Percentiles rank a stretch among this genome's conserved stretches.
Conservation (phyloP, 2,329 filamentous ascomycete species). For the Trichoderma brevicompactum region DNA sequence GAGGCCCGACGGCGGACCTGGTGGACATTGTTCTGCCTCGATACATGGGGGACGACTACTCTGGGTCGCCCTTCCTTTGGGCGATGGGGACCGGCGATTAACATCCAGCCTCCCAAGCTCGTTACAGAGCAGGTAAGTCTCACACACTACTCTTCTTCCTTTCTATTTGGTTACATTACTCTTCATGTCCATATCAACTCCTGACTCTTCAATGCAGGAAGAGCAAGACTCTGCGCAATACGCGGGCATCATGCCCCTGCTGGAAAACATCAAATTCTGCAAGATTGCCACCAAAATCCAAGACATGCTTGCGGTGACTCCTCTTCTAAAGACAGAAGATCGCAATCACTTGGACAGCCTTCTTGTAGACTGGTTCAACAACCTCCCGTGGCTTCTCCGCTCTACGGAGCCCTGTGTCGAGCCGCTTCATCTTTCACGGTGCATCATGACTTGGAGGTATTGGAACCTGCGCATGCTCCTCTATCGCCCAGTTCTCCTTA, state of each 20-base stretch:
- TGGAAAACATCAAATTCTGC: slow-evolving; percentile 79
- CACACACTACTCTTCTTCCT: neutral
- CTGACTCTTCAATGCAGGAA: slow-evolving; percentile 27
- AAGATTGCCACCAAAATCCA: slow-evolving; percentile 79
- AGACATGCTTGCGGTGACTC: slow-evolving; percentile 71
- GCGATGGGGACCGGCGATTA: slow-evolving; percentile 69
- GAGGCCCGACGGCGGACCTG: slow-evolving; percentile 54
- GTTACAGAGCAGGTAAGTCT: slow-evolving; percentile 46
- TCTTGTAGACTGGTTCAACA: slow-evolving; percentile 73
- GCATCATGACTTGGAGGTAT: slow-evolving; percentile 82
- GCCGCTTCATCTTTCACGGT: slow-evolving; percentile 69
- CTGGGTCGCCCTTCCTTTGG: slow-evolving; percentile 72
- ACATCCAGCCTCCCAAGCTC: slow-evolving; percentile 64
- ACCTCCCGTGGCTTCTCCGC: slow-evolving; percentile 67
- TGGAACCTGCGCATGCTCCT: slow-evolving; percentile 78
- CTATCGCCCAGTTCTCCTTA: slow-evolving; percentile 73
- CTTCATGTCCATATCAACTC: neutral
- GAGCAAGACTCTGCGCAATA: slow-evolving; percentile 59
- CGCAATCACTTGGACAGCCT: slow-evolving; percentile 69
- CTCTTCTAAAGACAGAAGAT: slow-evolving; percentile 68
- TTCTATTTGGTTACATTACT: neutral
- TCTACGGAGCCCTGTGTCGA: slow-evolving; percentile 71
- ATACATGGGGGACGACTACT: slow-evolving; percentile 74
- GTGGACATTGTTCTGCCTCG: slow-evolving; percentile 76
- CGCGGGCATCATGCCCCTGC: slow-evolving; percentile 69